Evolutionary conservation across 345 rosid genomes (phyloP).

Genomic region (Salix caprea): DNA sequence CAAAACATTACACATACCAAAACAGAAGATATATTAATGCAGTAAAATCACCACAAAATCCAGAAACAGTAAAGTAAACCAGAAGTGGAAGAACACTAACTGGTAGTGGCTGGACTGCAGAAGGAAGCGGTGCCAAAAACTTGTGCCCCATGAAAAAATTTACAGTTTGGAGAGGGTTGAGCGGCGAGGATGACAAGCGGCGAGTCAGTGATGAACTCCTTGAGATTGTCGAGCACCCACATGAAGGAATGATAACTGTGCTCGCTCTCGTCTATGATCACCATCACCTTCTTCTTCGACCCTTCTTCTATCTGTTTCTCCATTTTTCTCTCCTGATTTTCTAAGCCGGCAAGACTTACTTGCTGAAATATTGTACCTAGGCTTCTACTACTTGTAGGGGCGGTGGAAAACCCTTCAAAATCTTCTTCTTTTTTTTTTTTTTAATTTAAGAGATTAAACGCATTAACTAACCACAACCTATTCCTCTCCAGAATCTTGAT

Average conservation of each 20-base stretch:
- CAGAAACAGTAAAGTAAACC: not conserved
- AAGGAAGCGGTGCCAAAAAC: not conserved
- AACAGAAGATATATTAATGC: too few species aligned
- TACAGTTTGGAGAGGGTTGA: not conserved
- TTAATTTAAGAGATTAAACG: too few species aligned
- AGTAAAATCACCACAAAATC: too few species aligned
- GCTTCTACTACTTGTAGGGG: too few species aligned
- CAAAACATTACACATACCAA: not conserved
- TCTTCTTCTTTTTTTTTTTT: too few species aligned
- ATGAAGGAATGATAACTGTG: conserved; percentile 55
- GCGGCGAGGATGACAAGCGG: conserved; percentile 46
- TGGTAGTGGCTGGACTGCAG: not conserved
- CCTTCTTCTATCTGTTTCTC: conserved; percentile 14
- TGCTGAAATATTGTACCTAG: too few species aligned
- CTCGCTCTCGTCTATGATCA: conserved; percentile 75
- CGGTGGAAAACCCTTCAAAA: too few species aligned
- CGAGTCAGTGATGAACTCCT: conserved; percentile 35
- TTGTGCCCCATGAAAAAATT: not conserved
- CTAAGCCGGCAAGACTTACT: too few species aligned
- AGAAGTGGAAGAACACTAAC: not conserved
- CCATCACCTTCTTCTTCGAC: conserved; percentile 59
- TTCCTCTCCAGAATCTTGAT: too few species aligned
- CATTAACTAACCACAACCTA: too few species aligned
- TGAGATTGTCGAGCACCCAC: conserved; percentile 54
- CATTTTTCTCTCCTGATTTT: not conserved